Percentiles rank a stretch among this genome's conserved stretches.
phyloP scores from a whole-genome alignment of 345 rosid species.

The Salix exigua region DNA sequence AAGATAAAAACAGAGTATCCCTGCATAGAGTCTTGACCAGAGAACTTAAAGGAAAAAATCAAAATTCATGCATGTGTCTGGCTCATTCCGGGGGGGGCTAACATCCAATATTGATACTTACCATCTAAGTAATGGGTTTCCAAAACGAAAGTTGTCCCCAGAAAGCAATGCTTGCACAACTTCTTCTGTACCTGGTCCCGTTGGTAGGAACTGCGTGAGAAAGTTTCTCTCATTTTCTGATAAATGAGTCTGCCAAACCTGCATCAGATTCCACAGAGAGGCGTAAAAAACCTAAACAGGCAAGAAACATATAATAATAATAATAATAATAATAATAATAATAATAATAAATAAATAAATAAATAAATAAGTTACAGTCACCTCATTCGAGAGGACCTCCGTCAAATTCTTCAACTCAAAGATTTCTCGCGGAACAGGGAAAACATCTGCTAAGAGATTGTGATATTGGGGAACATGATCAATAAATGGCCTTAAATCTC shows the following conservation, averaged over 20 bases:
- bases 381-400: slow-evolving; percentile 76
- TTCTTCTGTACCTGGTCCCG: slow-evolving; percentile 48
- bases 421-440: slow-evolving; percentile 56
- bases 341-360: background rate
- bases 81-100: background rate
- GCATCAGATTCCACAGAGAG: slow-evolving; percentile 16
- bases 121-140: slow-evolving; percentile 80
- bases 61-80: background rate
- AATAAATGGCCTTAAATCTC: slow-evolving; percentile 59
- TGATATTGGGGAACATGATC: slow-evolving; percentile 37
- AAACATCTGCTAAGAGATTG: slow-evolving; percentile 56
- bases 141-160: slow-evolving; percentile 78
- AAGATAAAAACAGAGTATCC: background rate
- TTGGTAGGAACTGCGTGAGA: slow-evolving; percentile 83
- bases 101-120: slow-evolving; percentile 28
- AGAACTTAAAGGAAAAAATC: background rate
- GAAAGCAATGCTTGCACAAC: slow-evolving; percentile 56
- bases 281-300: slow-evolving; percentile 9
- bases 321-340: background rate
- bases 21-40: background rate
- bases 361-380: slow-evolving; percentile 21
- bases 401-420: slow-evolving; percentile 67
- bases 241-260: slow-evolving; percentile 72
- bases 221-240: slow-evolving; percentile 63
- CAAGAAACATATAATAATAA: slow-evolving; percentile 8